phyloP scores from a whole-genome alignment of 176 grass and related monocot genomes.

The Hordeum vulgare region DNA sequence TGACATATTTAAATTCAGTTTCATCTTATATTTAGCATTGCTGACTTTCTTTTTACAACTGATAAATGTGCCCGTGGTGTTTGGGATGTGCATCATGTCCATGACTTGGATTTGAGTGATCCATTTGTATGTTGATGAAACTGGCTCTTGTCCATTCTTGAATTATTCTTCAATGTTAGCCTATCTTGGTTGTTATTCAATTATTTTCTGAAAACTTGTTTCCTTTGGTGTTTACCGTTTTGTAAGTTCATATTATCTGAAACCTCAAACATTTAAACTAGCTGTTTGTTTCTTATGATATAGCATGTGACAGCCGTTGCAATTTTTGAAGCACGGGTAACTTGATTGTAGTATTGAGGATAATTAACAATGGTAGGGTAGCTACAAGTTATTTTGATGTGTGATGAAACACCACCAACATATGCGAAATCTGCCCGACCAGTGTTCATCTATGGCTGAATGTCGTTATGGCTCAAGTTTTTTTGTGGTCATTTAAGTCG shows the following conservation, averaged over 20 bases:
- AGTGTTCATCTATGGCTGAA: background rate
- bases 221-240: background rate
- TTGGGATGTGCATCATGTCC: background rate
- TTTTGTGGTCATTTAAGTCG: background rate
- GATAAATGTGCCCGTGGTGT: background rate
- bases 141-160: background rate
- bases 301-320: background rate
- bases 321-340: background rate
- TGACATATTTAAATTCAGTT: no score
- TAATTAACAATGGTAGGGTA: background rate
- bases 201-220: background rate
- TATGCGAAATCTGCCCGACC: background rate
- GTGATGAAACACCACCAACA: background rate
- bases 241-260: background rate
- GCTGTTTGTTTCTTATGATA: background rate
- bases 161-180: background rate
- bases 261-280: background rate
- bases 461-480: background rate
- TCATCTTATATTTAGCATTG: no score
- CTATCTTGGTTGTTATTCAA: background rate
- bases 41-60: constrained; percentile 5
- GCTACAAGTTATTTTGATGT: background rate
- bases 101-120: background rate
- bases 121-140: background rate
- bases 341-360: background rate